These are phyloP conservation scores for Coemansia sp. DNA, from an alignment of 192 early-diverging fungal genomes.

Conservation along the genomic window DNA sequence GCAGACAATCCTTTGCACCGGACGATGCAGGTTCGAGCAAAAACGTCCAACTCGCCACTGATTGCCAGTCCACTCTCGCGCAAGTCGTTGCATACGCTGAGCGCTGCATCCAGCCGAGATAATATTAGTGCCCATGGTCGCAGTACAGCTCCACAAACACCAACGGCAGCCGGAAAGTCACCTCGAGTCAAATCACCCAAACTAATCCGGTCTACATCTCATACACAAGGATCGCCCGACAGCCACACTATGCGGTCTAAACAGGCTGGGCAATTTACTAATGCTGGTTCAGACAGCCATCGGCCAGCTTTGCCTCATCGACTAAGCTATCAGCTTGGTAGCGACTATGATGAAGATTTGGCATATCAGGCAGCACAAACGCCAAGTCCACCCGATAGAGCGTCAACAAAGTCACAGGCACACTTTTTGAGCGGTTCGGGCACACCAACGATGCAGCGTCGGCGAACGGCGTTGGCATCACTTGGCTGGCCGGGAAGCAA, in stretches of 20 bases:
- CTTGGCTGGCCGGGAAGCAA: constrained; percentile 30
- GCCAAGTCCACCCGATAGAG: constrained; percentile 38
- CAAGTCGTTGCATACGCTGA: constrained; percentile 37
- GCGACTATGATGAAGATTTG: background rate
- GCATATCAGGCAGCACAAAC: constrained; percentile 20
- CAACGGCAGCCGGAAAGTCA: constrained; percentile 6
- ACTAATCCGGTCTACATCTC: constrained; percentile 26
- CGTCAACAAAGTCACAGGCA: constrained; percentile 16
- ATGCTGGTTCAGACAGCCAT: background rate
- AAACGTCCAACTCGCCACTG: constrained; percentile 34
- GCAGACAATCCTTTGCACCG: constrained; percentile 5
- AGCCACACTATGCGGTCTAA: background rate
- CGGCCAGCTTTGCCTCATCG: constrained; percentile 13
- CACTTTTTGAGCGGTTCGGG: constrained; percentile 10
- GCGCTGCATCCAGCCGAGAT: constrained; percentile 18
- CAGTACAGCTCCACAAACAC: constrained; percentile 1
- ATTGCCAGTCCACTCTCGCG: constrained; percentile 49
- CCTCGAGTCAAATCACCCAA: constrained; percentile 25
- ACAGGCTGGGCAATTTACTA: background rate
- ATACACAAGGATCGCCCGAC: constrained; percentile 1
- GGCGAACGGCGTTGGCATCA: constrained; percentile 37
- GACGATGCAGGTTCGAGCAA: constrained; percentile 20
- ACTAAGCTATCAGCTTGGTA: constrained; percentile 29
- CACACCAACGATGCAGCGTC: constrained; percentile 40
- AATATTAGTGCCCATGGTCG: background rate